phyloP scores from a whole-genome alignment of 1,139 yeast genomes.

The Suhomyces bribrorum region DNA sequence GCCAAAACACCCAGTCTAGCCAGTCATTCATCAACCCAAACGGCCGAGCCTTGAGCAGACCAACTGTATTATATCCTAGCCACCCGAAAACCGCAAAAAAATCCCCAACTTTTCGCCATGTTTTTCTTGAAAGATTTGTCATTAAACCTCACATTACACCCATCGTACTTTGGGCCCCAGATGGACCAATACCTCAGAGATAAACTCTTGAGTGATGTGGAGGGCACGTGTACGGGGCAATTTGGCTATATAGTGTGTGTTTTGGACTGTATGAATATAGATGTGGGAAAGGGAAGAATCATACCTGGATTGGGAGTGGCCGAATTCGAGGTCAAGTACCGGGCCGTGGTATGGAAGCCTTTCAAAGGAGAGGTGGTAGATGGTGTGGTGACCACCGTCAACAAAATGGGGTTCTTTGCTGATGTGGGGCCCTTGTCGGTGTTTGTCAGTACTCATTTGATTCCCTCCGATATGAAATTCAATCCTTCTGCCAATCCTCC shows the following conservation, averaged over 20 bases:
- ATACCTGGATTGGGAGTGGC: slow-evolving; percentile 92
- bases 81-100: no score
- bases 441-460: slow-evolving; percentile 90
- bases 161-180: slow-evolving; percentile 96
- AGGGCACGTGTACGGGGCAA: slow-evolving; percentile 98
- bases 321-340: slow-evolving; percentile 91
- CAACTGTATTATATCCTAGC: no score
- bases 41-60: no score
- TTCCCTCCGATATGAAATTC: slow-evolving; percentile 91
- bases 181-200: slow-evolving; percentile 92
- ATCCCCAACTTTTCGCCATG: slow-evolving; percentile 29
- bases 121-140: slow-evolving; percentile 78
- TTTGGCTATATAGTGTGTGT: slow-evolving; percentile 97
- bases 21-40: no score
- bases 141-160: slow-evolving; percentile 88
- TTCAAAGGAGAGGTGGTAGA: slow-evolving; percentile 98
- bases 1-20: no score
- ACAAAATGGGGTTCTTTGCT: slow-evolving; percentile 95
- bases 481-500: slow-evolving; percentile 98
- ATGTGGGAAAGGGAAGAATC: slow-evolving; percentile 92
- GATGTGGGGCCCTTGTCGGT: slow-evolving; percentile 97
- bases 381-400: slow-evolving; percentile 91
- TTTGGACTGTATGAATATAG: slow-evolving; percentile 89
- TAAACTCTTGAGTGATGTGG: slow-evolving; percentile 90
- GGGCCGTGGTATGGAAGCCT: slow-evolving; percentile 98